Evolutionary conservation across 305 asterid species (phyloP), one percentile per base, ranked within the genome.

Genomic region (Fraxinus paxiana): DNA sequence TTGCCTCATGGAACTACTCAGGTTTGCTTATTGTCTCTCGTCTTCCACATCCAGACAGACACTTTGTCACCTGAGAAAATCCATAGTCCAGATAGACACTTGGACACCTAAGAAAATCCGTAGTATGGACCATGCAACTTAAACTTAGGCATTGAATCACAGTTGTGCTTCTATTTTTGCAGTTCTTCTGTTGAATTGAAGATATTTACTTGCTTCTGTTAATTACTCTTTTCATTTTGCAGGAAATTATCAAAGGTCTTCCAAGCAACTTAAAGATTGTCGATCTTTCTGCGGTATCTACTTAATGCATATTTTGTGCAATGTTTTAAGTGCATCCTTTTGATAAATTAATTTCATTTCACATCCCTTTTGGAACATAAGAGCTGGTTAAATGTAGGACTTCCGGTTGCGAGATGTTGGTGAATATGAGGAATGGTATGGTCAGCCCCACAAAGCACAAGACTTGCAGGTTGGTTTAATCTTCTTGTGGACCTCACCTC

Each of bases 351-450:
- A 6, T 43, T 73, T 65, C 5, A 5, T 12, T 10, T 6, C 63
- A 37, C 54, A 79, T 63, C 26, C 30, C 30, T 48, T 71, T 18
- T 75, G 63, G 65, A 22, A 22, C 74, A 75, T 83, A 41, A 69
- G 10, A 41, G 77, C 82, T 82, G 84, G 82, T 82, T 84, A 41
- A 30, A 31, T 87, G 88, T 83, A 96, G 99, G 98, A 96, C 86
- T 96, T 96, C 85, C 90, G 99, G 84, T 90, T 96, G 77, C 88
- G 81, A 86, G 93, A 92, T 89, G 82, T 89, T 35, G 89, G 83
- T 79, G 99, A 96, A 84, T 94, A 96, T 6, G 90, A 91, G 84
- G 97, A 96, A 82, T 96, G 99, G 99, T 96, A 96, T 37, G 98
- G 98, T 83, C 98, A 92, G 86, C 95, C 97, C 83, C 99, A 96